Evolutionary conservation across 106 monocot species (phyloP), one percentile per base, ranked within the genome.

Genomic region (Platanthera guangdongensis): DNA sequence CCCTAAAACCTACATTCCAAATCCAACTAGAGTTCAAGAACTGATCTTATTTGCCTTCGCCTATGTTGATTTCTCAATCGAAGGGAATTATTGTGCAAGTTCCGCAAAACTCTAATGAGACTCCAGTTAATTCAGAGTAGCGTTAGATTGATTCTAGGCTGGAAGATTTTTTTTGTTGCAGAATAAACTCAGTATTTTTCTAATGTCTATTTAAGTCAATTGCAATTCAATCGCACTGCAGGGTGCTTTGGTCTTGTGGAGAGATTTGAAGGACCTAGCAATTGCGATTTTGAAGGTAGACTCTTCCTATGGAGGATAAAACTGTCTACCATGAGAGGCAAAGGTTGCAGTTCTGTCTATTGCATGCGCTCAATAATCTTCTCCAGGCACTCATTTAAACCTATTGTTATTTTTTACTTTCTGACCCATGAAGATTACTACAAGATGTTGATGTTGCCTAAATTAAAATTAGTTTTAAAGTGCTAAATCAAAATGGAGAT

Each of bases 361-460:
- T 92, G 57, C 95, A 95, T 55, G 92, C 95, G 0, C 95, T 95
- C 62, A 95, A 95, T 71, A 95, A 92, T 72, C 92, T 95, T 75
- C 79, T 95, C 47, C 95, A 95, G 89, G 94, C 89, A 55, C 19
- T 48, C 9, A 32, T 74, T 50, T 5, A 16, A 18, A 0, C 39
- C 2, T 39, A 1, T 39, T 39, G 39, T 39, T 39, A 39, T 39
- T 39, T 39, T 2, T 39, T 39, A 39, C 39, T 39, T 39, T 39
- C 39, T 3, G 39, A 3, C 39, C 39, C 32, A 65, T 65, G 30
- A 39, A 65, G 21, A 30, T 9, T 30, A 65, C 65, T 11, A 65
- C 32, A 12, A 1, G 18, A 32, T 65, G 30, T 10, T 65, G 25
- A 30, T 65, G 4, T 65, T 65, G 25, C 10, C 9, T 9, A 32